Percentiles rank a stretch among this genome's conserved stretches.
These are phyloP conservation scores for Neonectria sp. DNA, from an alignment of 2,329 filamentous ascomycete species.

Conservation along the genomic window DNA sequence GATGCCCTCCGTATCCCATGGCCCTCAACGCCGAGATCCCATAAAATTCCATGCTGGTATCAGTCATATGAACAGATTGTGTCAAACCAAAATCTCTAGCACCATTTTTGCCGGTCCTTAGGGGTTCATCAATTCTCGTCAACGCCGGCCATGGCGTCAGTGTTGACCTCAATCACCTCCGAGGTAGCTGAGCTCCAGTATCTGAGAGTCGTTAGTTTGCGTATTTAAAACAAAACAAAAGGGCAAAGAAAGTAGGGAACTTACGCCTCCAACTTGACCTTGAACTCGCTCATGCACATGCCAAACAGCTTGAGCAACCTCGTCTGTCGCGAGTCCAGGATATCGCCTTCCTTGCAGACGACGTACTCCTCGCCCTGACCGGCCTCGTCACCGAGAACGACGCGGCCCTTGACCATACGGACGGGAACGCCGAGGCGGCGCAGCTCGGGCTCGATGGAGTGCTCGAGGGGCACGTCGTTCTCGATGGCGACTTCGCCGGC, in stretches of 20 bases:
- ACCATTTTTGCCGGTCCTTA: conserved; percentile 35
- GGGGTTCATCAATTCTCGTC: conserved; percentile 42
- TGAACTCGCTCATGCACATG: conserved; percentile 92
- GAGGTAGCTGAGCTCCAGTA: conserved; percentile 75
- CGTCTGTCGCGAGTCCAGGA: conserved; percentile 92
- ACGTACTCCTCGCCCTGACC: conserved; percentile 75
- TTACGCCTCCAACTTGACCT: conserved; percentile 82
- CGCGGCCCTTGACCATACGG: conserved; percentile 88
- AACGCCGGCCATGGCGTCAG: conserved; percentile 51
- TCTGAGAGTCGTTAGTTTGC: conserved; percentile 51
- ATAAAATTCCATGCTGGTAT: conserved; percentile 53
- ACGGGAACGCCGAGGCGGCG: conserved; percentile 92
- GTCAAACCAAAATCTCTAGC: conserved; percentile 46
- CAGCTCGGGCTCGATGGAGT: conserved; percentile 92
- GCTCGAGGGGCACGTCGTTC: conserved; percentile 88
- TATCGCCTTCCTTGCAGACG: conserved; percentile 88
- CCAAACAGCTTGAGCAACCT: conserved; percentile 95
- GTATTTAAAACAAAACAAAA: background rate
- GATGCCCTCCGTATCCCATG: conserved; percentile 50
- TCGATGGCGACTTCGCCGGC: conserved; percentile 85
- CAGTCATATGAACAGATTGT: conserved; percentile 51
- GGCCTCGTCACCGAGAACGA: conserved; percentile 75
- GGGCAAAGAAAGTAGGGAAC: conserved; percentile 46
- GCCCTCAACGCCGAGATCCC: conserved; percentile 55
- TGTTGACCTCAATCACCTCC: conserved; percentile 70